phyloP scores from a whole-genome alignment of 1,139 yeast species.

The Suhomyces chickasaworum region DNA sequence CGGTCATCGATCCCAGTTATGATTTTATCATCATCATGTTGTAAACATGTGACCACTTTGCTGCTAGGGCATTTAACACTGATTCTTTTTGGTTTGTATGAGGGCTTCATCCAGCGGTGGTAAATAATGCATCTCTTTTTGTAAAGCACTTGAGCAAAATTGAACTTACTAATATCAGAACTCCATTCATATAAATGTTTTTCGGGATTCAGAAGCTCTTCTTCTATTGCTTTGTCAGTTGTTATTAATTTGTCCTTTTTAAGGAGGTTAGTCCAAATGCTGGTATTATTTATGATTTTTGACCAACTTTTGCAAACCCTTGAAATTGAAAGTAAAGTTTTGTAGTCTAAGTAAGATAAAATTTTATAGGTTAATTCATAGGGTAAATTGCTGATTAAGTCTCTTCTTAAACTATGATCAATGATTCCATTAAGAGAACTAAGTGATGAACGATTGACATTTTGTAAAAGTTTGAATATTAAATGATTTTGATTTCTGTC shows the following conservation, averaged over 20 bases:
- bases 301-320: conserved; percentile 75
- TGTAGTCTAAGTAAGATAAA: conserved; percentile 64
- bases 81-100: conserved; percentile 66
- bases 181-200: conserved; percentile 37
- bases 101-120: conserved; percentile 82
- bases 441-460: conserved; percentile 65
- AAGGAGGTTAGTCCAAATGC: conserved; percentile 60
- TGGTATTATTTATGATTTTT: conserved; percentile 57
- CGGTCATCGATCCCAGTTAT: conserved; percentile 93
- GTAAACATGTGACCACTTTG: conserved; percentile 90
- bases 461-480: conserved; percentile 65
- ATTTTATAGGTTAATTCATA: conserved; percentile 72
- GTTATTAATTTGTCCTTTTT: conserved; percentile 56
- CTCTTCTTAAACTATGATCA: conserved; percentile 66
- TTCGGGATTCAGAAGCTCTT: conserved; percentile 35
- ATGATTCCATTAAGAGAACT: conserved; percentile 66
- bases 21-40: conserved; percentile 87
- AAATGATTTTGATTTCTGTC: conserved; percentile 46
- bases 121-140: conserved; percentile 66
- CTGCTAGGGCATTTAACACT: conserved; percentile 70
- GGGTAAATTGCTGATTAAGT: conserved; percentile 71
- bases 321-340: conserved; percentile 62
- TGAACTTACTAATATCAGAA: conserved; percentile 22
- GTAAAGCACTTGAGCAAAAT: conserved; percentile 57
- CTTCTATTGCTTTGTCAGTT: conserved; percentile 35